Evolutionary conservation across 352 stramenopile genomes (phyloP), one percentile per base, ranked within the genome.

Genomic region (Pythium angustatum): DNA sequence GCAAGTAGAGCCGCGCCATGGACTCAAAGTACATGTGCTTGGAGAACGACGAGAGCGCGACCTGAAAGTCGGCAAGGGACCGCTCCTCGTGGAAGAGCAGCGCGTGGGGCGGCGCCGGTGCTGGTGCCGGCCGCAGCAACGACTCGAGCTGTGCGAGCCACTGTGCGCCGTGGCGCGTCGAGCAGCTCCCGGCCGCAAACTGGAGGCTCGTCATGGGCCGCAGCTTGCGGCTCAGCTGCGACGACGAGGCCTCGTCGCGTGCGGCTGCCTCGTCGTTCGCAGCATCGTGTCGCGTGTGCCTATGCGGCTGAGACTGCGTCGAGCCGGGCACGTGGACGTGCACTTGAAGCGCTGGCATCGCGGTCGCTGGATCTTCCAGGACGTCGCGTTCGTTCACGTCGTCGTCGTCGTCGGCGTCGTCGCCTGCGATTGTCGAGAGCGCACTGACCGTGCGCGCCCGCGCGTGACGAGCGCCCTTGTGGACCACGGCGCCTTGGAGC

Each of bases 11-110:
- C 2, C 87, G 81, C 31, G 72, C 77, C 78, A 94, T 88, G 3
- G 77, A 90, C 66, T 96, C 87, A 51, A 96, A 74, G 62, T 96
- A 96, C 81, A 94, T 88, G 72, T 94, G 84, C 69, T 93, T 93
- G 38, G 83, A 91, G 51, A 91, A 92, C 2, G 82, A 90, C 45
- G 81, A 90, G 3, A 83, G 73, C 26, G 77, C 82, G 60, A 79
- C 66, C 36, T 81, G 81, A 65, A 88, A 94, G 61, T 94, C 86
- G 2, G 70, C 72, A 21, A 93, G 68, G 27, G 76, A 54, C 33
- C 87, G 81, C 64, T 96, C 87, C 57, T 81, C 85, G 59, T 96
- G 87, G 62, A 96, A 96, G n/a, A 96, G 62, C 38, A 89, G 68
- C 52, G 90, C 80, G 44, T 78, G 91, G 5, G 87, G 87, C 36